Base-by-base conservation (phyloP, 257 asterid species). In the Capsicum pubescens region DNA sequence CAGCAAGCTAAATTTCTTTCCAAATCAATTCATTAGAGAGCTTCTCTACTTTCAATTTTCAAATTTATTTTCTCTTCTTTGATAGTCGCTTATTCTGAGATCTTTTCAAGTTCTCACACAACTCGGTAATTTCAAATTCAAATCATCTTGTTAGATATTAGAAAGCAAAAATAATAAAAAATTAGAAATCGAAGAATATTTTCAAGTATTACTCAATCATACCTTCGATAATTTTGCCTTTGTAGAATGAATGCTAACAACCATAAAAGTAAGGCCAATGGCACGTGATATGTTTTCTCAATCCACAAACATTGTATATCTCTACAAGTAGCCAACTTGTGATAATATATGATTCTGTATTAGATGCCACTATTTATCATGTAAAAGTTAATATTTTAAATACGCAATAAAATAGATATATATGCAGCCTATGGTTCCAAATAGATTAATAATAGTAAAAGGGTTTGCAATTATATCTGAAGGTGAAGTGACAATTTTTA, bases 151-250 rank as follows among this genome's bases (percentile, higher is more conserved):
- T 19, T 3, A 60, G 36, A 60, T n/a, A 60, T 19, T 60, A 60
- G 68, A 2, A 19, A 7, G 68, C 12, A n/a, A 68, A 56, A 11
- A 26, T 26, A 14, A 58, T 5, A 60, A 3, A 32, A 60, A 71
- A 15, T 42, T 48, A 61, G 16, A 50, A 42, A 52, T 9, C 32
- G 36, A 3, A n/a, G 9, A 71, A 8, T 21, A 55, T 14, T 13
- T 21, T 44, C 39, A 14, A 52, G 72, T 55, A 44, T 52, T 77
- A 72, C 32, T 48, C 48, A 79, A 83, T 7, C 69, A 42, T 87
- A 95, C 99, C 99, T 92, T 95, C 97, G 0, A 92, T 58, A 46
- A 95, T 85, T 86, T 87, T 91, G 87, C 97, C 99, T 82, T 96
- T 97, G 90, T 90, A 67, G 94, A 90, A 55, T 94, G 95, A 85